phyloP scores from a whole-genome alignment of 352 stramenopile species.

The Globisporangium carolinianum region DNA sequence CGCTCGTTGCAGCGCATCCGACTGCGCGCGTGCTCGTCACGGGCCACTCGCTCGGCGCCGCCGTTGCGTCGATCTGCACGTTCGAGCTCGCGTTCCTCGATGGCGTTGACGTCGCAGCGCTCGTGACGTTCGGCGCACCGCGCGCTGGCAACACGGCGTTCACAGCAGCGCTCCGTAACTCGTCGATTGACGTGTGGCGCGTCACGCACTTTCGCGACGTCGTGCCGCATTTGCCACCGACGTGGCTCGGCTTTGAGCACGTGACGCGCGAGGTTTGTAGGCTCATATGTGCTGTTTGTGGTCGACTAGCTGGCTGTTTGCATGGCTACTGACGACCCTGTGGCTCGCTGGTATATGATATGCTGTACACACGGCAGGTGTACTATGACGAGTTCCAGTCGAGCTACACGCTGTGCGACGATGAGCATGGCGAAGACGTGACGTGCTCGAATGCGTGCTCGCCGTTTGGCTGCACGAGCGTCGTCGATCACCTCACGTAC shows the following conservation, averaged over 20 bases:
- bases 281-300: not conserved
- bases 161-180: conserved; percentile 37
- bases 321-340: not conserved
- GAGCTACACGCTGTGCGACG: conserved; percentile 51
- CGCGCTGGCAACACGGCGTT: conserved; percentile 71
- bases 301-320: not conserved
- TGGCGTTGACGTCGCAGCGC: conserved; percentile 35
- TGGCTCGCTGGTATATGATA: not conserved
- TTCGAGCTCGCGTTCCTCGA: conserved; percentile 68
- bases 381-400: conserved; percentile 79
- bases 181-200: conserved; percentile 55
- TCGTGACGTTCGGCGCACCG: conserved; percentile 79
- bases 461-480: conserved; percentile 68
- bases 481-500: conserved; percentile 83
- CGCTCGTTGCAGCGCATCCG: conserved; percentile 28
- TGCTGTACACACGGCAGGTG: conserved; percentile 27
- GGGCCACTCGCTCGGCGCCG: conserved; percentile 70
- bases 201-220: conserved; percentile 75
- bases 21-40: conserved; percentile 49
- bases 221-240: conserved; percentile 70
- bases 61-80: conserved; percentile 60
- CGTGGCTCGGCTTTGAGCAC: conserved; percentile 73
- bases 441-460: conserved; percentile 66
- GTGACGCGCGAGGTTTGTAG: conserved; percentile 51
- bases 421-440: conserved; percentile 52